Base-by-base conservation (phyloP, 2,329 filamentous ascomycete genomes). In the Pseudogymnoascus sp. region DNA sequence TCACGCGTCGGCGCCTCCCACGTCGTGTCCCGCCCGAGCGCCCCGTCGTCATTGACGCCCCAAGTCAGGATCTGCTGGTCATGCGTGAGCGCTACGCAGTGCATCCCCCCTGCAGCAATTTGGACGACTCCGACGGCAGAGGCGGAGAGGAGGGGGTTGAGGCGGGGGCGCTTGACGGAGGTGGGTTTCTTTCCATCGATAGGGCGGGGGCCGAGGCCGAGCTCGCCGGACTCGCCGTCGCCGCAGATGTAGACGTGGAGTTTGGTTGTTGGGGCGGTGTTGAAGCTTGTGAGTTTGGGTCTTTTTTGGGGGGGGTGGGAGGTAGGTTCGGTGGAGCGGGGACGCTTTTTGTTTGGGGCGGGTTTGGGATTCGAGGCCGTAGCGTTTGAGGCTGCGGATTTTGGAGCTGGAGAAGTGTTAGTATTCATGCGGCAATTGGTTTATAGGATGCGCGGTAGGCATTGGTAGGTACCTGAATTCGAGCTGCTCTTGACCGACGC, bases 11-110 rank as follows among this genome's bases (percentile, higher is more conserved):
- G 85, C 60, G 87, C 87, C 1, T 87, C 83, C 81, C 86, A 88
- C 9, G 77, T 77, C 3, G 89, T 92, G 71, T 90, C 83, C 71
- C 91, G 82, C 40, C 91, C 91, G 36, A 96, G 82, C 8, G 91
- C 89, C 66, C 89, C 88, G 71, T 92, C 87, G 71, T 96, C 91
- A 72, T 95, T 95, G 69, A 95, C 90, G 62, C 91, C 91, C 91
- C 91, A 96, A 26, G 89, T 92, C 62, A 91, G 78, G 68, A 96
- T 89, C 76, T 87, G 87, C 79, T 92, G 91, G 74, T 93, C 88
- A 68, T 86, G 83, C 60, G 91, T 93, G 62, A 95, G 78, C 2
- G 87, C 90, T 66, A 89, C 79, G 61, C 82, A 86, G 76, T 96
- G 91, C 90, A 96, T 93, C 63, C 90, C 90, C 65, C 91, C 91